A percentile compares a stretch with the other conserved stretches of the same genome.
Conservation (phyloP, 176 grass and related monocot genomes). For the Eragrostis curvula region DNA sequence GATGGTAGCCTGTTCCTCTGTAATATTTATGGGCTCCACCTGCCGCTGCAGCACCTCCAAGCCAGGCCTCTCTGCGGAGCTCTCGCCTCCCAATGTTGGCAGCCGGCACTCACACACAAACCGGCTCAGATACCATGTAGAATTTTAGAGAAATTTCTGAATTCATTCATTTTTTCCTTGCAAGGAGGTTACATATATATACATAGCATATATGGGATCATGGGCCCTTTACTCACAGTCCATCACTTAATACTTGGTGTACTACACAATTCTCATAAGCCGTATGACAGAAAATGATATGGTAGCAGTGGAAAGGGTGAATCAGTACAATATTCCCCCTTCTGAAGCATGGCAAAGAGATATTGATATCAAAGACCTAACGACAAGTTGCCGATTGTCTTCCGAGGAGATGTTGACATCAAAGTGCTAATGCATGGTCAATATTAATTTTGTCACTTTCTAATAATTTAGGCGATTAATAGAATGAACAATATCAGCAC, state of each 20-base stretch:
- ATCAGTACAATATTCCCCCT: slow-evolving; percentile 77
- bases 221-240: slow-evolving; percentile 88
- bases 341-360: slow-evolving; percentile 85
- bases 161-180: no score
- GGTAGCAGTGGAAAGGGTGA: slow-evolving; percentile 88
- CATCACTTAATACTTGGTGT: slow-evolving; percentile 83
- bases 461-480: not conserved
- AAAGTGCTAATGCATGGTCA: slow-evolving; percentile 89
- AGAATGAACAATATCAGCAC: not conserved
- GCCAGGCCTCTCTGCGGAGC: no score
- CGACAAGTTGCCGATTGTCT: slow-evolving; percentile 65
- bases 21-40: no score
- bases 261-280: slow-evolving; percentile 65
- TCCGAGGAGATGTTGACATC: slow-evolving; percentile 71
- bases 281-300: slow-evolving; percentile 89
- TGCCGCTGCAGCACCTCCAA: no score
- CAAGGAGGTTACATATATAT: no score
- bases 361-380: slow-evolving; percentile 67
- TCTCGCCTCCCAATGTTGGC: no score
- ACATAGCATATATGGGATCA: no score
- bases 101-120: no score
- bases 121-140: no score
- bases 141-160: no score
- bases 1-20: no score
- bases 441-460: not conserved